A percentile compares a stretch with the other conserved stretches of the same genome.
Conservation (phyloP, 176 grass and related monocot genomes). For the Melocanna baccifera region DNA sequence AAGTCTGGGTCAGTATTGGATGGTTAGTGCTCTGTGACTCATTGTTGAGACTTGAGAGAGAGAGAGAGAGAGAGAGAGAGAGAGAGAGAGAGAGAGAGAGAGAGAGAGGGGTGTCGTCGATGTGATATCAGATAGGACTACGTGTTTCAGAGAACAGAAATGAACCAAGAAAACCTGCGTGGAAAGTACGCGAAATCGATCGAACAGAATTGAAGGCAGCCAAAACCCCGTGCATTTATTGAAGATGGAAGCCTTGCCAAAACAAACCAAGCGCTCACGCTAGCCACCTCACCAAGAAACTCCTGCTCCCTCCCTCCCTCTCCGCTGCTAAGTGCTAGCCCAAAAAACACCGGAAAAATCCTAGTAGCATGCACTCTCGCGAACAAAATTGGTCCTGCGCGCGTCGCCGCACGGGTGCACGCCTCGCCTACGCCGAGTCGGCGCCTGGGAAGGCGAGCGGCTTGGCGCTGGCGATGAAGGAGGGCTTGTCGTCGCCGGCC, state of each 20-base stretch:
- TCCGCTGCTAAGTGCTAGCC: not conserved
- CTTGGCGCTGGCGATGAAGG: slow-evolving; percentile 45
- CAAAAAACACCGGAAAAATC: not conserved
- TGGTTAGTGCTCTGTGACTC: not conserved
- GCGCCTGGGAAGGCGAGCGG: not conserved
- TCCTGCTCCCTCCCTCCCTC: not conserved
- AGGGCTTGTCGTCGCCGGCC: slow-evolving; percentile 24
- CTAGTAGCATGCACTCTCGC: not conserved
- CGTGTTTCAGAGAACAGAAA: not conserved
- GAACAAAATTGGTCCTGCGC: slow-evolving; percentile 34
- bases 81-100: too few species aligned
- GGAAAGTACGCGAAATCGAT: not conserved
- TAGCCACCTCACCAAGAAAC: not conserved
- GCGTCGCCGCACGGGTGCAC: not conserved
- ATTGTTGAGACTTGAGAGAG: not conserved
- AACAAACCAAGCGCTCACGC: not conserved
- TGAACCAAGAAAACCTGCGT: not conserved
- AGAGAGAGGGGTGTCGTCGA: not conserved
- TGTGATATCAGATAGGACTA: not conserved
- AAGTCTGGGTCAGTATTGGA: not conserved
- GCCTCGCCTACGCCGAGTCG: not conserved
- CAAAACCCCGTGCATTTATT: not conserved
- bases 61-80: not conserved
- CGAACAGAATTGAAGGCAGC: not conserved
- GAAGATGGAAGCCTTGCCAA: not conserved